Evolutionary conservation across 2,329 filamentous ascomycete species (phyloP).

Genomic region (Fusarium guadeloupense): DNA sequence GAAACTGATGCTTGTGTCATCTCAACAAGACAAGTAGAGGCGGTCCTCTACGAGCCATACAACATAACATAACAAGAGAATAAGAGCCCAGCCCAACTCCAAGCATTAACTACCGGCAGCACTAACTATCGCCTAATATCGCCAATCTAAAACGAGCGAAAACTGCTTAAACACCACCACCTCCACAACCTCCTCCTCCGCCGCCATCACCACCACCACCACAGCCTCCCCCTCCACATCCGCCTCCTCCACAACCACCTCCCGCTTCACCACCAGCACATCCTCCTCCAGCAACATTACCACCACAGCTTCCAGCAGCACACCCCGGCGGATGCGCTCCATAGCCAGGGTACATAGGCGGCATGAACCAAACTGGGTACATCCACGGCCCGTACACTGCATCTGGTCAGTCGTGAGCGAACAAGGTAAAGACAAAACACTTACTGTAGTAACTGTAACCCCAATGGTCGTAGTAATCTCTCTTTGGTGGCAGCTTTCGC

Average conservation of each 20-base stretch:
- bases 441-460: conserved; percentile 58
- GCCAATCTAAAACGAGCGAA: too few relatives aligned
- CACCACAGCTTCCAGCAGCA: conserved; percentile 59
- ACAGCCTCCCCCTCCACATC: conserved; percentile 20
- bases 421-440: not conserved
- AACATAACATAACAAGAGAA: too few relatives aligned
- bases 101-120: too few relatives aligned
- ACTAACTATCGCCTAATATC: too few relatives aligned
- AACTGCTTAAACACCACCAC: too few relatives aligned
- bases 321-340: conserved; percentile 50
- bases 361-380: conserved; percentile 54
- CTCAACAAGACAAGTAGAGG: too few relatives aligned
- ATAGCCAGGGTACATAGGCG: conserved; percentile 56
- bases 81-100: too few relatives aligned
- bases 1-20: too few relatives aligned
- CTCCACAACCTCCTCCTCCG: conserved; percentile 1
- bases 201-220: conserved; percentile 24
- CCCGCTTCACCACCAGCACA: conserved; percentile 37
- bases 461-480: conserved; percentile 64
- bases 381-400: conserved; percentile 58
- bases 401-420: accelerated
- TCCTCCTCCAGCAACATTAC: conserved; percentile 55
- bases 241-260: conserved; percentile 22
- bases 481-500: conserved; percentile 56
- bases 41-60: too few relatives aligned